A percentile compares a stretch with the other conserved stretches of the same genome.
These are phyloP conservation scores for Colletotrichum sp. DNA, from an alignment of 2,329 filamentous ascomycete species.

Conservation along the genomic window DNA sequence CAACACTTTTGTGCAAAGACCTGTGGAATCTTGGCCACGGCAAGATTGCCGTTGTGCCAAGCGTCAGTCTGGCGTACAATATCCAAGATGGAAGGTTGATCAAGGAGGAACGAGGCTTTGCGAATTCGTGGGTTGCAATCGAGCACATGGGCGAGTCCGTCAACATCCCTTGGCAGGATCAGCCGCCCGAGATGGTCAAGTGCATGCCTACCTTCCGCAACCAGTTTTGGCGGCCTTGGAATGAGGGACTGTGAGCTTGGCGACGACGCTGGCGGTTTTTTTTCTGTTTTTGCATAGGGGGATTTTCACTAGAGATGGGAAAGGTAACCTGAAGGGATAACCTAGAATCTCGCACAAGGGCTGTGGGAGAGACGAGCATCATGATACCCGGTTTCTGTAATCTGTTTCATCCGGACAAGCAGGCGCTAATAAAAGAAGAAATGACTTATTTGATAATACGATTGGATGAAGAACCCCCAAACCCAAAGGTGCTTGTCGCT, in stretches of 20 bases:
- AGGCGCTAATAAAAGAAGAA: not conserved
- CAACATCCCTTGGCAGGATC: conserved; percentile 45
- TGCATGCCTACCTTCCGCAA: conserved; percentile 50
- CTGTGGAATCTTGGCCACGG: conserved; percentile 55
- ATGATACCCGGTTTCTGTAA: not conserved
- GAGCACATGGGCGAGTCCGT: conserved; percentile 26
- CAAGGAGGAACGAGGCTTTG: conserved; percentile 56
- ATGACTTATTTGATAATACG: not conserved
- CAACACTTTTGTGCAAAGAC: conserved; percentile 62
- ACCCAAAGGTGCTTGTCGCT: not conserved
- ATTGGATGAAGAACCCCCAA: not conserved
- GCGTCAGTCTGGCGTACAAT: conserved; percentile 60
- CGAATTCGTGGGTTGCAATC: conserved; percentile 21
- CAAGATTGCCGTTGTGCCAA: conserved; percentile 61
- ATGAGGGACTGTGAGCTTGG: conserved; percentile 28
- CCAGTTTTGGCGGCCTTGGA: conserved; percentile 50
- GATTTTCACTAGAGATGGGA: not conserved
- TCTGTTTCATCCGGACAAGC: not conserved
- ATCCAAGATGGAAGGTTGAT: conserved; percentile 47
- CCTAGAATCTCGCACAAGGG: not conserved
- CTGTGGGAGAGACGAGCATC: not conserved
- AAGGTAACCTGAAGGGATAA: not conserved
- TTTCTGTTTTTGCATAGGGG: not conserved
- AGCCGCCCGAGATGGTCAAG: conserved; percentile 51
- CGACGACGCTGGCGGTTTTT: not conserved